Conservation (phyloP, 352 stramenopile genomes). For the Globisporangium recalcitrans region DNA sequence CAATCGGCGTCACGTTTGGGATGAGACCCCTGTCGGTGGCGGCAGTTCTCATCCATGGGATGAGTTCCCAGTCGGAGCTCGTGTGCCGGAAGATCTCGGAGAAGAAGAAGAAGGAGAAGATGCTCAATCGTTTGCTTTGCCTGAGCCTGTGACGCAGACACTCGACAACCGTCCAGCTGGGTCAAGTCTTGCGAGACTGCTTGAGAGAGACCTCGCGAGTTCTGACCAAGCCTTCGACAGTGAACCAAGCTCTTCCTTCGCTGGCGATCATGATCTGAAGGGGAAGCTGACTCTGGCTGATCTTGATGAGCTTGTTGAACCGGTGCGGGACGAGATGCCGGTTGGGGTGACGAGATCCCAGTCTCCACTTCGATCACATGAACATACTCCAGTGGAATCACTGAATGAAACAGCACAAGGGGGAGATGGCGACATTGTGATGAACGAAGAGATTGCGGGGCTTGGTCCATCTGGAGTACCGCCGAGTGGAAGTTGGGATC, state of each 20-base stretch:
- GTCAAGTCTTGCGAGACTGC: background rate
- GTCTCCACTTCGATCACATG: background rate
- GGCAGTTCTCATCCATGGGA: conserved; percentile 1
- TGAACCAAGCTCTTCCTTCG: background rate
- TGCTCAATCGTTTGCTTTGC: background rate
- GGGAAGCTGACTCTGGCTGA: conserved; percentile 6
- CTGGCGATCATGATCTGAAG: background rate
- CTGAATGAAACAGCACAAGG: background rate
- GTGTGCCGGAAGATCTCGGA: background rate
- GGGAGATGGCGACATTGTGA: background rate
- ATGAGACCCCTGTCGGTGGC: background rate
- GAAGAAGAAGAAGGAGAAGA: background rate
- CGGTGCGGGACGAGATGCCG: background rate
- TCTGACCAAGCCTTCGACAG: background rate
- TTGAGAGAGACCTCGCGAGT: conserved; percentile 4
- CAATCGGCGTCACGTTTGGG: background rate
- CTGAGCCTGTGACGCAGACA: background rate
- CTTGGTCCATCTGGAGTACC: conserved; percentile 7
- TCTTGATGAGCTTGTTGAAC: conserved; percentile 1
- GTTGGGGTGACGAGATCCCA: background rate
- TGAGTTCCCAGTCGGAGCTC: background rate
- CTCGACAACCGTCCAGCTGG: background rate
- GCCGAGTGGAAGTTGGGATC: background rate
- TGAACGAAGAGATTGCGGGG: background rate
- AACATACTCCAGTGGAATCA: background rate